Percentiles rank a stretch among this genome's conserved stretches.
These are phyloP conservation scores for Fusarium nodosum DNA, from an alignment of 2,329 filamentous ascomycete genomes.

Conservation along the genomic window DNA sequence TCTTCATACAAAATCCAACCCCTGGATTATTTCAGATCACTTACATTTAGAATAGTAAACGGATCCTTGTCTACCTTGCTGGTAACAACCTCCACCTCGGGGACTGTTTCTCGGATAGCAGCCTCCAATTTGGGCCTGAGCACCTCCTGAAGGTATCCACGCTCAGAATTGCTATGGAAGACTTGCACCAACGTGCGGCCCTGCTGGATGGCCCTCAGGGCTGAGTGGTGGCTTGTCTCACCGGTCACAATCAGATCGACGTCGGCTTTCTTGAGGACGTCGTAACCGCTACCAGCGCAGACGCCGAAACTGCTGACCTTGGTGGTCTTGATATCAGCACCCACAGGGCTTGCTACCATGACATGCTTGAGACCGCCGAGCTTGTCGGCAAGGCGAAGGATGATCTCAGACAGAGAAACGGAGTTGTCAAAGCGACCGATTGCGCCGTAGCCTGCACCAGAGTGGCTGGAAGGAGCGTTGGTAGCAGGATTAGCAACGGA, in stretches of 20 bases:
- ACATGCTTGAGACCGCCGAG: constrained; percentile 74
- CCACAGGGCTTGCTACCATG: constrained; percentile 67
- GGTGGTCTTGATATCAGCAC: constrained; percentile 52
- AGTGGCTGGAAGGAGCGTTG: constrained; percentile 59
- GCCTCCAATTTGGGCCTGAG: constrained; percentile 75
- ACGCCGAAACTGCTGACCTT: constrained; percentile 80
- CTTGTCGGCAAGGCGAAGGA: constrained; percentile 70
- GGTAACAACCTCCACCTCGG: constrained; percentile 74
- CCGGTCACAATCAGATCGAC: constrained; percentile 91
- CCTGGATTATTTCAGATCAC: constrained; percentile 51
- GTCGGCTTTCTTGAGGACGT: constrained; percentile 76
- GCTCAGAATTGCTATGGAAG: constrained; percentile 94
- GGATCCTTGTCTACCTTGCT: constrained; percentile 89
- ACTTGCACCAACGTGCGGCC: constrained; percentile 86
- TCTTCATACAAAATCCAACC: not conserved
- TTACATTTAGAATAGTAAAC: constrained; percentile 78
- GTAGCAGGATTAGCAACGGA: constrained; percentile 62
- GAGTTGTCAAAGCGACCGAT: constrained; percentile 58
- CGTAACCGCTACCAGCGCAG: constrained; percentile 89
- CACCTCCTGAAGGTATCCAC: constrained; percentile 80
- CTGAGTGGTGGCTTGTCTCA: constrained; percentile 93
- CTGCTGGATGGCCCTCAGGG: constrained; percentile 85
- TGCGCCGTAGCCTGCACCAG: constrained; percentile 67
- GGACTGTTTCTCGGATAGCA: constrained; percentile 65
- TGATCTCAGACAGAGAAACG: constrained; percentile 59